These are phyloP conservation scores for Atalantia buxifolia DNA, from an alignment of 345 rosid species.

Conservation along the genomic window DNA sequence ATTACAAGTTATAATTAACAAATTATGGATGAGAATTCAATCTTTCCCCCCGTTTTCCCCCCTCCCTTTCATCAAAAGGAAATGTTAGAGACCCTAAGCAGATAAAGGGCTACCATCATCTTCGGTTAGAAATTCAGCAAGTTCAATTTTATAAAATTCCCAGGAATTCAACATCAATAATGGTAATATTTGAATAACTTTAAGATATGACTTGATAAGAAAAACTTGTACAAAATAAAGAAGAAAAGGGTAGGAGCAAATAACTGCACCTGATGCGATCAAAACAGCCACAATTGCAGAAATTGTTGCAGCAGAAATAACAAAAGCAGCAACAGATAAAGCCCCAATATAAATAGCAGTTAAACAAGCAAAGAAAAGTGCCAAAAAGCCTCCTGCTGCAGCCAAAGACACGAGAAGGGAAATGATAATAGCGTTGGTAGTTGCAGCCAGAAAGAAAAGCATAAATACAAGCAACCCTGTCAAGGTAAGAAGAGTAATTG, in stretches of 20 bases:
- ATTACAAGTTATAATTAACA: background rate
- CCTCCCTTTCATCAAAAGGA: background rate
- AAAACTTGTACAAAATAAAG: background rate
- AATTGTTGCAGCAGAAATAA: constrained; percentile 62
- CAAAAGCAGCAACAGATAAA: constrained; percentile 61
- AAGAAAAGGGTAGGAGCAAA: background rate
- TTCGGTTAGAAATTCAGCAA: background rate
- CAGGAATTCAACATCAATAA: background rate
- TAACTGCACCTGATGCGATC: constrained; percentile 57
- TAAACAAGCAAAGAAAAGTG: constrained; percentile 65
- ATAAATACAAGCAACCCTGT: constrained; percentile 68
- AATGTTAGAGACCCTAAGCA: background rate
- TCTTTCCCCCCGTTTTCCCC: fast-evolving
- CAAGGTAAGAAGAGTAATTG: constrained; percentile 56
- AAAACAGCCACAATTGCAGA: constrained; percentile 54
- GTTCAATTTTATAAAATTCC: background rate
- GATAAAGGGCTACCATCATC: too few relatives aligned
- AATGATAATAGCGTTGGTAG: constrained; percentile 62
- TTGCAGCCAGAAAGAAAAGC: constrained; percentile 81
- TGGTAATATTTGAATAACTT: background rate
- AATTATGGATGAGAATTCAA: background rate
- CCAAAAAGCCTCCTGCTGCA: constrained; percentile 83
- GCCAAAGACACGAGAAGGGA: constrained; percentile 83
- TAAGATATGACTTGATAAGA: background rate
- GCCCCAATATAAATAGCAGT: constrained; percentile 79